Evolutionary conservation across 768 basidiomycete genomes (phyloP).

Genomic region (Macrolepiota fuliginosa): DNA sequence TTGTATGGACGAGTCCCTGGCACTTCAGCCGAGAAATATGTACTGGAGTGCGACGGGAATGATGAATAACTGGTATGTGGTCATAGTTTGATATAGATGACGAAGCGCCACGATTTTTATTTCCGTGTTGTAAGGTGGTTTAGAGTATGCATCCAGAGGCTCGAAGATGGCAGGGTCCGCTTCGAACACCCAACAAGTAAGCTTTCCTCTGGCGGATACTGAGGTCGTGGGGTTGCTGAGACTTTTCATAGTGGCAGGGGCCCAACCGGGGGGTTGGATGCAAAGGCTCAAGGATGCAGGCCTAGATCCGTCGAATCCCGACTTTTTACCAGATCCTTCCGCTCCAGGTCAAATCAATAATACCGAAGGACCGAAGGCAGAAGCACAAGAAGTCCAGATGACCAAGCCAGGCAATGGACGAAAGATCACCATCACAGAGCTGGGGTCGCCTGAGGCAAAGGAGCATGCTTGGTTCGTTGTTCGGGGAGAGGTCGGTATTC

Average conservation of each 20-base stretch:
- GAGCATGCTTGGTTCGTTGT: slow-evolving; percentile 50
- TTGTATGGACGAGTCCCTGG: slow-evolving; percentile 52
- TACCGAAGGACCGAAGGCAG: neutral
- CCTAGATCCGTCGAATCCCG: slow-evolving; percentile 39
- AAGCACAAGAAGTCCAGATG: slow-evolving; percentile 31
- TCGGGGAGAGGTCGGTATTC: slow-evolving; percentile 35
- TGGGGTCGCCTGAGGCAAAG: slow-evolving; percentile 33
- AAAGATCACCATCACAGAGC: slow-evolving; percentile 41
- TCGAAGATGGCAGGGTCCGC: slow-evolving; percentile 29
- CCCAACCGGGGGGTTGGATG: slow-evolving; percentile 58
- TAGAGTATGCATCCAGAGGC: slow-evolving; percentile 44
- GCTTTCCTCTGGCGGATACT: neutral
- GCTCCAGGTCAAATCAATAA: neutral
- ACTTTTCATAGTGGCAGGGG: slow-evolving; percentile 33
- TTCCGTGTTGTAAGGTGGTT: slow-evolving; percentile 36
- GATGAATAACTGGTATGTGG: slow-evolving; percentile 58
- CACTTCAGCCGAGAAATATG: slow-evolving; percentile 53
- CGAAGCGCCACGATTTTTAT: slow-evolving; percentile 23
- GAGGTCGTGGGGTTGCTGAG: no score
- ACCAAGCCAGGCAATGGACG: slow-evolving; percentile 42
- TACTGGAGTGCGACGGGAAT: slow-evolving; percentile 59
- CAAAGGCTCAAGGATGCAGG: slow-evolving; percentile 48
- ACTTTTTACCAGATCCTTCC: slow-evolving; percentile 24
- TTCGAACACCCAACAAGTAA: slow-evolving; percentile 59
- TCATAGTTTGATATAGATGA: neutral